A percentile compares a stretch with the other conserved stretches of the same genome.
These are phyloP conservation scores for Neofusicoccum ribis DNA, from an alignment of 2,329 filamentous ascomycete genomes.

Conservation along the genomic window DNA sequence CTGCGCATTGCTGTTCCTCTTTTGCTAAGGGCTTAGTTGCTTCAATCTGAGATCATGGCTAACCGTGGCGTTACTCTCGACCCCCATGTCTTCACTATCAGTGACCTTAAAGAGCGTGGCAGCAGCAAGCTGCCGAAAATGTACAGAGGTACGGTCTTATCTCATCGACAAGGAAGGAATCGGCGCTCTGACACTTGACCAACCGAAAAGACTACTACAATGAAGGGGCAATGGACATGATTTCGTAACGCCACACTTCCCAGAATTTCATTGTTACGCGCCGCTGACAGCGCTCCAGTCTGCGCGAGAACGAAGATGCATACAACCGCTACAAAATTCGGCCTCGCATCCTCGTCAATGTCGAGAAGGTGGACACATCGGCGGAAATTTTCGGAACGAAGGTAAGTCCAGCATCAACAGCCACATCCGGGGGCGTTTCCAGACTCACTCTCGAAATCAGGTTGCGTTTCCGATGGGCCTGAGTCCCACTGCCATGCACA, in stretches of 20 bases:
- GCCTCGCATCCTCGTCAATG: slow-evolving; percentile 35
- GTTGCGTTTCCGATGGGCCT: slow-evolving; percentile 39
- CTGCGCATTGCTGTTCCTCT: background rate
- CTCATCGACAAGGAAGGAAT: background rate
- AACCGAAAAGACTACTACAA: slow-evolving; percentile 55
- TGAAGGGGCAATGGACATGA: slow-evolving; percentile 57
- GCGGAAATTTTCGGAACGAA: slow-evolving; percentile 35
- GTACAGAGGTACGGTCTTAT: slow-evolving; percentile 33
- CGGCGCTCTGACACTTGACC: background rate
- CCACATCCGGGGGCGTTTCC: too few relatives aligned
- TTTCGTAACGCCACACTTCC: slow-evolving; percentile 34
- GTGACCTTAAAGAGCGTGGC: slow-evolving; percentile 36
- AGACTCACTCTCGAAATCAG: background rate
- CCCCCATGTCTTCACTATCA: slow-evolving; percentile 25
- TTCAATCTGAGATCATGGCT: slow-evolving; percentile 21
- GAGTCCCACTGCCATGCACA: slow-evolving; percentile 64
- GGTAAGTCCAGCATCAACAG: background rate
- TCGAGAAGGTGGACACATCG: slow-evolving; percentile 28
- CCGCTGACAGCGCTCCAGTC: slow-evolving; percentile 7
- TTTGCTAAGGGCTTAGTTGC: background rate
- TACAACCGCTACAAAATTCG: slow-evolving; percentile 35
- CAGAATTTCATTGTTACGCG: background rate
- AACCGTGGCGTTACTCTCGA: slow-evolving; percentile 26
- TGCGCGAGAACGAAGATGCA: slow-evolving; percentile 34
- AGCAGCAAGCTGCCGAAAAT: slow-evolving; percentile 42